phyloP scores from a whole-genome alignment of 1,284 basidiomycete genomes.

The Exobasidium rhododendri region DNA sequence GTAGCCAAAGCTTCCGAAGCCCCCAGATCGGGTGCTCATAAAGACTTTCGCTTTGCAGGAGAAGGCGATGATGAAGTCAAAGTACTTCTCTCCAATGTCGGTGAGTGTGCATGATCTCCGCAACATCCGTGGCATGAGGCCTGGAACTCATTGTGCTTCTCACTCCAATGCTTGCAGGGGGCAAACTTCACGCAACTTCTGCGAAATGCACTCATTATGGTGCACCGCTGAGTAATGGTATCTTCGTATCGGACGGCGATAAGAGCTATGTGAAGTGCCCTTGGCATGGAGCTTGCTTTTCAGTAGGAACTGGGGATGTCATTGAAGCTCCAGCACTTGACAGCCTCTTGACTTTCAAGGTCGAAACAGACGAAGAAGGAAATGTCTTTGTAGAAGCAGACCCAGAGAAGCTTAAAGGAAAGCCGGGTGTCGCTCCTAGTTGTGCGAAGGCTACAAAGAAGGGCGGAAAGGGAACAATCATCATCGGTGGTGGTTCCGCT shows the following conservation, averaged over 20 bases:
- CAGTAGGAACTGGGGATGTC: conserved; percentile 60
- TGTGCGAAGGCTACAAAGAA: background rate
- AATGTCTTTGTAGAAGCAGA: conserved; percentile 69
- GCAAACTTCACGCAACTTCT: conserved; percentile 68
- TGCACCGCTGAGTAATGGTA: conserved; percentile 74
- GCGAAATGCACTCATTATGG: conserved; percentile 88
- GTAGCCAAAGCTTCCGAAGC: conserved; percentile 16
- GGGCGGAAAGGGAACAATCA: conserved; percentile 68
- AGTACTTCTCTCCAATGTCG: conserved; percentile 19
- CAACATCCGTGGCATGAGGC: background rate
- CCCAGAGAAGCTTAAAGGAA: conserved; percentile 62
- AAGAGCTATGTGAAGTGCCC: conserved; percentile 77
- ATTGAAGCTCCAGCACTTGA: conserved; percentile 80
- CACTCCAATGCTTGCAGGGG: conserved; percentile 61
- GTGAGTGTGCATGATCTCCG: background rate
- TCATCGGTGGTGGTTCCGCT: conserved; percentile 80
- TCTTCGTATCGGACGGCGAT: conserved; percentile 73
- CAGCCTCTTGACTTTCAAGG: conserved; percentile 77
- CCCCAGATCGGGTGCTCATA: conserved; percentile 59
- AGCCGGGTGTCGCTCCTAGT: conserved; percentile 14
- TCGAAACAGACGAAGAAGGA: conserved; percentile 62
- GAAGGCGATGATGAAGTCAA: conserved; percentile 63
- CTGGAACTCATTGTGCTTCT: conserved; percentile 69
- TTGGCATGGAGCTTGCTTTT: conserved; percentile 93
- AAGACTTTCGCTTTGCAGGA: conserved; percentile 73